These are phyloP conservation scores for Chlamydomonas incerta DNA, from an alignment of 139 green algal species.

Conservation along the genomic window DNA sequence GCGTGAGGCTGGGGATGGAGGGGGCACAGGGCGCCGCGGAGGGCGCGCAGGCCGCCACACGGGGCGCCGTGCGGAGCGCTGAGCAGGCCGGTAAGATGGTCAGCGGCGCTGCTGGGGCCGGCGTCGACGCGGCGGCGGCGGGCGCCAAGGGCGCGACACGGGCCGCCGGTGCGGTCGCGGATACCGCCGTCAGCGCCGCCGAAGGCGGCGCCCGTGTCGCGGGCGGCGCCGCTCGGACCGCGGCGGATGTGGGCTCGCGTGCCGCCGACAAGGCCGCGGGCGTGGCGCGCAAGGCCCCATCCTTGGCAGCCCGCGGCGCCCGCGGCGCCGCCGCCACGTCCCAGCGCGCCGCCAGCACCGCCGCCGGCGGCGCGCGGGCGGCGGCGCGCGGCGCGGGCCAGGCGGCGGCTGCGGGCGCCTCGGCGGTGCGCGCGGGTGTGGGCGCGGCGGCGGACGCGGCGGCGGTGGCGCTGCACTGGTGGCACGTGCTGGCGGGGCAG, in stretches of 20 bases:
- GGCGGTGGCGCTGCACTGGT: background rate
- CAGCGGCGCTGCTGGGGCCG: background rate
- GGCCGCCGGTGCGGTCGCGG: background rate
- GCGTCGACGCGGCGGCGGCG: background rate
- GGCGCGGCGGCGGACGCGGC: background rate
- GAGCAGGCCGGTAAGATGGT: background rate
- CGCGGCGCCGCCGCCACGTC: background rate
- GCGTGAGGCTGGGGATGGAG: background rate
- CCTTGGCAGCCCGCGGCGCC: background rate
- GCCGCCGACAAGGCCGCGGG: background rate
- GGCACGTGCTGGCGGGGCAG: constrained; percentile 18
- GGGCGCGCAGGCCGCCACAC: background rate
- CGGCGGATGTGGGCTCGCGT: background rate
- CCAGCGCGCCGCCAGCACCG: background rate
- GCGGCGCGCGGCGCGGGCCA: background rate
- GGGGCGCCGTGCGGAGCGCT: background rate
- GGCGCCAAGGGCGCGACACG: background rate
- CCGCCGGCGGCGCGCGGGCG: background rate
- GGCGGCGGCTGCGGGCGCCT: background rate
- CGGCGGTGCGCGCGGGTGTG: background rate
- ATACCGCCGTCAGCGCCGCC: background rate
- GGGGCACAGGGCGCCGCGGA: background rate
- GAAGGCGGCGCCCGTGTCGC: background rate
- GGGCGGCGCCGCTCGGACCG: background rate
- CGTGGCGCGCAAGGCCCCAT: background rate